Percentiles rank a stretch among this genome's conserved stretches.
Evolutionary conservation across 139 green algal genomes (phyloP).

Genomic region (Chlorella sp.): DNA sequence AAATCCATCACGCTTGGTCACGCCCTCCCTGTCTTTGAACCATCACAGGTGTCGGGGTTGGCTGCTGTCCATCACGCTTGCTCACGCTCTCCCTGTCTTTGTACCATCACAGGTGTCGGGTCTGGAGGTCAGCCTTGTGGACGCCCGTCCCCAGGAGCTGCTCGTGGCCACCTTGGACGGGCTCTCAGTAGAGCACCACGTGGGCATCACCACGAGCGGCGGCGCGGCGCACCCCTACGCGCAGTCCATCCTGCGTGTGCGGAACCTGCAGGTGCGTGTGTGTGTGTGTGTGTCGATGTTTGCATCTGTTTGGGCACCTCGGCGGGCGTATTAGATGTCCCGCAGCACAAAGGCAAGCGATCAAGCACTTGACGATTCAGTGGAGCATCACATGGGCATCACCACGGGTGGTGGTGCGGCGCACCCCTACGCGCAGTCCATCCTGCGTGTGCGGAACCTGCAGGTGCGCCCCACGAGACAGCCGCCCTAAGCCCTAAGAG

Average conservation of each 20-base stretch:
- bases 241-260: constrained; percentile 4
- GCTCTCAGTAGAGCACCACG: constrained; percentile 27
- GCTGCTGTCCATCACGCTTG: constrained; percentile 3
- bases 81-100: background rate
- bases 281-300: too few species aligned
- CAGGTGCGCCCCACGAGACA: background rate
- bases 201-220: constrained; percentile 20
- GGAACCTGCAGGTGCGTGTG: constrained; percentile 6
- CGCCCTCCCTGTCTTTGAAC: background rate
- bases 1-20: background rate
- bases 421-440: background rate
- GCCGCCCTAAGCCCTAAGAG: too few species aligned
- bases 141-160: constrained; percentile 69
- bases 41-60: constrained; percentile 26
- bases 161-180: constrained; percentile 47
- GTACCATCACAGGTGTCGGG: constrained; percentile 18
- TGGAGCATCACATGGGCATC: background rate
- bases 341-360: background rate
- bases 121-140: constrained; percentile 67
- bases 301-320: too few species aligned
- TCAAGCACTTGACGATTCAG: background rate
- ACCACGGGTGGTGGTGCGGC: constrained; percentile 19
- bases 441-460: background rate
- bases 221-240: constrained; percentile 16
- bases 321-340: background rate